Base-by-base conservation (phyloP, 441 rosid species). In the Euphorbia celastroides region DNA sequence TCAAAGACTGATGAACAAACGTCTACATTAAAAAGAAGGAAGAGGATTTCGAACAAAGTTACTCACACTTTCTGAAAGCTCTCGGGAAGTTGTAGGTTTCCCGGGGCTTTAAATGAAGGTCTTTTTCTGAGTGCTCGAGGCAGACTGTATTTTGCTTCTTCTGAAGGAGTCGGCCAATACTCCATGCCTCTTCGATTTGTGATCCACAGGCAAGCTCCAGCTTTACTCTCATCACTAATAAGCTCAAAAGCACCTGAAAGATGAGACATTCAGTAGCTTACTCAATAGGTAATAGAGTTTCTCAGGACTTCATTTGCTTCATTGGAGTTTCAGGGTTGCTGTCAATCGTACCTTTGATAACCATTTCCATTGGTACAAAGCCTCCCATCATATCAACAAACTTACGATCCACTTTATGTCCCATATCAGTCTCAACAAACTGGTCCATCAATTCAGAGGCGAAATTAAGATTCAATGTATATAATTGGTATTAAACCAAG, bases 161-260 rank as follows among this genome's bases (percentile, higher is more conserved):
- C 99, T 30, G 50, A 51, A 30, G 92, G 84, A 73, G 83, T 78
- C 58, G 99, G 98, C 99, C 98, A 92, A 81, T 92, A 94, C 78
- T 92, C 93, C 82, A 87, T 64, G 64, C 98, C 99, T 54, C 83
- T 87, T 57, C 99, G 96, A 57, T 82, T 87, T 54, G 96, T 84
- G 72, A 94, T 84, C 98, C 97, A 92, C 27, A 94, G 76, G 82
- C 98, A 92, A 57, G 96, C 80, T 61, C 98, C 97, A 48, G 87
- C 98, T 81, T 85, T 89, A 36, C 72, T 88, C 76, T 92, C 92
- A 70, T 92, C 80, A 12, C 70, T 82, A 62, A 94, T 90, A 67
- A 94, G 94, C 83, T 90, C 93, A 74, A 92, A 92, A 70, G 92
- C 91, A 71, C 97, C 99, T 92, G 31, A 64, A 46, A 60, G n/a